phyloP scores from a whole-genome alignment of 129 eudicot species.

The Artemisia tridentata region DNA sequence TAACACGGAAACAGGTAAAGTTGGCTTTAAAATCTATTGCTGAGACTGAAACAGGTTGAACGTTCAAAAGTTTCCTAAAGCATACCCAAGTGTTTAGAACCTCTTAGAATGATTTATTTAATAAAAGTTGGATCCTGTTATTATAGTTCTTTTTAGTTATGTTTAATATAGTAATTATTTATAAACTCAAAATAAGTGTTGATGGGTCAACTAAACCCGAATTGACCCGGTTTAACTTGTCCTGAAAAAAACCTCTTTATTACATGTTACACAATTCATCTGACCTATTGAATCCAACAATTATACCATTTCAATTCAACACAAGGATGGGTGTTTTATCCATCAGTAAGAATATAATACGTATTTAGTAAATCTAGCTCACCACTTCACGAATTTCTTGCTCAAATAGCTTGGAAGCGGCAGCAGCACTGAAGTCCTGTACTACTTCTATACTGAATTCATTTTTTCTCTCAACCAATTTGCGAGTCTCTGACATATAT shows the following conservation, averaged over 20 bases:
- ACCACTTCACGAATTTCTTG: conserved; percentile 97
- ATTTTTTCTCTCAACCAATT: conserved; percentile 48
- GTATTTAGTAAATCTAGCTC: conserved; percentile 27
- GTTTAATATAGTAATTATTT: neutral
- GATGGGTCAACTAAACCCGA: neutral
- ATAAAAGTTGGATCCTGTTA: neutral
- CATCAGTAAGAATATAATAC: conserved; percentile 9
- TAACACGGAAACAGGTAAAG: no score
- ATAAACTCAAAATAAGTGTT: neutral
- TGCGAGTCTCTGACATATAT: conserved; percentile 39
- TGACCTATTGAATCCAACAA: neutral
- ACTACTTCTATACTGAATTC: conserved; percentile 50
- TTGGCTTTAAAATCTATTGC: no score
- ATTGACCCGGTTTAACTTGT: neutral
- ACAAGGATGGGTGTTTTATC: neutral
- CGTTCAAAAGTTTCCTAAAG: no score
- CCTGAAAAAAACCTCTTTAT: neutral
- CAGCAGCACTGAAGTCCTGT: conserved; percentile 67
- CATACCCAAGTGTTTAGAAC: no score
- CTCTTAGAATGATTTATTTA: no score
- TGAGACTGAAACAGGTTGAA: no score
- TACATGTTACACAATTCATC: neutral
- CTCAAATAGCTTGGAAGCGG: conserved; percentile 86
- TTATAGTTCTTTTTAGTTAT: neutral
- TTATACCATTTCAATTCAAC: neutral